phyloP scores from a whole-genome alignment of 2,329 filamentous ascomycete species.

The Lecanicillium sp. region DNA sequence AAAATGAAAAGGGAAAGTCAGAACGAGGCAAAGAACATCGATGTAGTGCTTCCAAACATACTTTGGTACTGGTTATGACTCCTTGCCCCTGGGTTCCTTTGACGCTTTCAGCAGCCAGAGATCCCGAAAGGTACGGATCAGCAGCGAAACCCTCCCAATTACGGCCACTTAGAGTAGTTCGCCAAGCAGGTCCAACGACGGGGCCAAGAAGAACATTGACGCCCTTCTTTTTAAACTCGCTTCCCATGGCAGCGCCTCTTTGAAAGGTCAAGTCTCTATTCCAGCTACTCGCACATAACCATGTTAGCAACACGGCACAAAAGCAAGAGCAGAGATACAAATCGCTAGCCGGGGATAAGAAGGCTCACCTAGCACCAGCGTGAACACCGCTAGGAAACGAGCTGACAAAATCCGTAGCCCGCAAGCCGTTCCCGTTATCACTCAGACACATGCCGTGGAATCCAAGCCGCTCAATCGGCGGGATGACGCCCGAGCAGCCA shows the following conservation, averaged over 20 bases:
- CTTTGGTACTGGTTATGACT: conserved; percentile 60
- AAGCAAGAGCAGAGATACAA: no score
- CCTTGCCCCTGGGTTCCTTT: conserved; percentile 29
- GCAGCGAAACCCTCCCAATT: conserved; percentile 50
- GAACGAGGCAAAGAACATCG: conserved; percentile 6
- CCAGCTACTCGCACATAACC: conserved; percentile 41
- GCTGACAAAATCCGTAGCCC: conserved; percentile 38
- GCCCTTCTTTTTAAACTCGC: conserved; percentile 68
- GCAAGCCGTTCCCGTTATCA: conserved; percentile 39
- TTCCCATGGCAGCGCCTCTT: conserved; percentile 65
- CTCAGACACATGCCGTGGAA: conserved; percentile 41
- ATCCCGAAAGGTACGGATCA: conserved; percentile 52
- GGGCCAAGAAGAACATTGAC: conserved; percentile 73
- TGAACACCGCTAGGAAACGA: conserved; percentile 34
- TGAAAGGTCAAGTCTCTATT: conserved; percentile 61
- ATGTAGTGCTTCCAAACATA: conserved; percentile 15
- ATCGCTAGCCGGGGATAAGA: not conserved
- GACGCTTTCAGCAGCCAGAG: conserved; percentile 40
- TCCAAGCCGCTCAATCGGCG: conserved; percentile 25
- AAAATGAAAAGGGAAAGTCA: conserved; percentile 26
- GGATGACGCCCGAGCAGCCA: conserved; percentile 38
- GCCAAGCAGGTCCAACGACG: conserved; percentile 58
- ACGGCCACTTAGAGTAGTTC: conserved; percentile 51
- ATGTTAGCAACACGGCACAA: not conserved
- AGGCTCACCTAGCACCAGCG: conserved; percentile 28